These are phyloP conservation scores for Exophiala xenobiotica DNA, from an alignment of 2,329 filamentous ascomycete genomes.

Conservation along the genomic window DNA sequence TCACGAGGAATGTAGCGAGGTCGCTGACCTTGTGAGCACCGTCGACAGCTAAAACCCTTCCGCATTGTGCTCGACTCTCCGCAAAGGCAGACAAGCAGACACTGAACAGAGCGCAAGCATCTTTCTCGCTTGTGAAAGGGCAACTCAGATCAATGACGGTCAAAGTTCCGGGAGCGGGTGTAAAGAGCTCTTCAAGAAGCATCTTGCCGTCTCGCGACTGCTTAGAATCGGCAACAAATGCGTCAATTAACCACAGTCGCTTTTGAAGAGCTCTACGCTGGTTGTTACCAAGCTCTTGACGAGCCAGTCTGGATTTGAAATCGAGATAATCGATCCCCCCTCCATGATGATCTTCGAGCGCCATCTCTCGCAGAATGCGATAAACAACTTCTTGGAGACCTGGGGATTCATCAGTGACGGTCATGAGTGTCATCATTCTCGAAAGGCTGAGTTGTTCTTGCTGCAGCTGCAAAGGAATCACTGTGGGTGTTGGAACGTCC, in stretches of 20 bases:
- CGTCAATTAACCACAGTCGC: conserved; percentile 63
- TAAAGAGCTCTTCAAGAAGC: conserved; percentile 21
- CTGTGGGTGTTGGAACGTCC: conserved; percentile 38
- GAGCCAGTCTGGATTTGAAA: conserved; percentile 42
- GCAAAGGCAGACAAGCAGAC: conserved; percentile 68
- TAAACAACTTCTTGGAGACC: conserved; percentile 53
- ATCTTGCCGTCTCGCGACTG: conserved; percentile 13
- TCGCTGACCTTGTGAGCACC: conserved; percentile 68
- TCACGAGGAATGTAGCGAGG: not conserved
- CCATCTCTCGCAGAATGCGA: conserved; percentile 54
- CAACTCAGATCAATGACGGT: conserved; percentile 73
- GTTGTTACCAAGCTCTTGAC: conserved; percentile 43
- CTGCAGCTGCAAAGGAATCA: conserved; percentile 49
- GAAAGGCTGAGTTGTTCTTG: conserved; percentile 52
- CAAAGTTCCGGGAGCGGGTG: conserved; percentile 49
- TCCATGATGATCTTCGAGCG: conserved; percentile 38
- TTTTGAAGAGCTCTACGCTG: conserved; percentile 59
- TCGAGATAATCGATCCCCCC: conserved; percentile 45
- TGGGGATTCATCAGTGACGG: conserved; percentile 47
- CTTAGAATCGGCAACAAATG: conserved; percentile 53
- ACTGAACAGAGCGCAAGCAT: conserved; percentile 70
- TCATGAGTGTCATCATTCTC: conserved; percentile 58
- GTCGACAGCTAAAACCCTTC: conserved; percentile 68
- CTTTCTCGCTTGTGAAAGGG: conserved; percentile 65
- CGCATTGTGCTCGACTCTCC: conserved; percentile 50